These are phyloP conservation scores for Vanrija pseudolonga DNA, from an alignment of 1,284 basidiomycete species.

Conservation along the genomic window DNA sequence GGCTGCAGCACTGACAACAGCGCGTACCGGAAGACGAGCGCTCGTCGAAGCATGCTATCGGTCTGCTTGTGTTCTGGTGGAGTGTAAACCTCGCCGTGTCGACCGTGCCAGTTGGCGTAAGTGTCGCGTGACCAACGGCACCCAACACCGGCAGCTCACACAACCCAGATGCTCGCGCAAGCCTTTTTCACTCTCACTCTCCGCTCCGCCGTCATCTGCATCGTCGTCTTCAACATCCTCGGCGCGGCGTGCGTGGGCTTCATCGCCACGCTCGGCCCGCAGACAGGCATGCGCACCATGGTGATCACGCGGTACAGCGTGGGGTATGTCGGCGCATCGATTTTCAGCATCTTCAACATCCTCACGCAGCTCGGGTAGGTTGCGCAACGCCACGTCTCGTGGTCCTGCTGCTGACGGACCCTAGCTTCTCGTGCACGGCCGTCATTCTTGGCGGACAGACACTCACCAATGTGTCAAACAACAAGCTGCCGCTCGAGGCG, in stretches of 20 bases:
- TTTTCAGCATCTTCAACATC: constrained; percentile 61
- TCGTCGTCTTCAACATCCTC: constrained; percentile 45
- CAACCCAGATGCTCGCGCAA: constrained; percentile 53
- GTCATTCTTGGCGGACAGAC: constrained; percentile 51
- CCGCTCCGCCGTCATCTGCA: constrained; percentile 45
- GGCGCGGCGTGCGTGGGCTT: constrained; percentile 52
- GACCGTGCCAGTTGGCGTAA: constrained; percentile 58
- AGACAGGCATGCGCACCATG: constrained; percentile 63
- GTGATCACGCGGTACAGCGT: constrained; percentile 50
- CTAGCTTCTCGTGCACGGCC: constrained; percentile 33
- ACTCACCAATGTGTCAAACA: constrained; percentile 46
- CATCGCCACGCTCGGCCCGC: constrained; percentile 61
- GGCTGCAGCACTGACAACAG: background rate
- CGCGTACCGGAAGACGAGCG: constrained; percentile 30
- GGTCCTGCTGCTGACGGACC: constrained; percentile 5
- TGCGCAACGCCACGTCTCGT: background rate
- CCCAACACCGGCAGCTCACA: background rate
- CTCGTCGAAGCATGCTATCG: constrained; percentile 21
- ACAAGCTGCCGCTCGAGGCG: constrained; percentile 46
- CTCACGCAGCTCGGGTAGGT: constrained; percentile 52
- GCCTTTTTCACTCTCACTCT: constrained; percentile 57
- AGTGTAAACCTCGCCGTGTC: constrained; percentile 50
- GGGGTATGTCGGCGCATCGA: constrained; percentile 57
- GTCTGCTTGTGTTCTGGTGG: constrained; percentile 33
- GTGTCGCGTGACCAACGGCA: constrained; percentile 3